Percentiles rank a stretch among this genome's conserved stretches.
These are phyloP conservation scores for Marchantia paleacea DNA, from an alignment of 225 moss, liverwort and hornwort genomes.

Conservation along the genomic window DNA sequence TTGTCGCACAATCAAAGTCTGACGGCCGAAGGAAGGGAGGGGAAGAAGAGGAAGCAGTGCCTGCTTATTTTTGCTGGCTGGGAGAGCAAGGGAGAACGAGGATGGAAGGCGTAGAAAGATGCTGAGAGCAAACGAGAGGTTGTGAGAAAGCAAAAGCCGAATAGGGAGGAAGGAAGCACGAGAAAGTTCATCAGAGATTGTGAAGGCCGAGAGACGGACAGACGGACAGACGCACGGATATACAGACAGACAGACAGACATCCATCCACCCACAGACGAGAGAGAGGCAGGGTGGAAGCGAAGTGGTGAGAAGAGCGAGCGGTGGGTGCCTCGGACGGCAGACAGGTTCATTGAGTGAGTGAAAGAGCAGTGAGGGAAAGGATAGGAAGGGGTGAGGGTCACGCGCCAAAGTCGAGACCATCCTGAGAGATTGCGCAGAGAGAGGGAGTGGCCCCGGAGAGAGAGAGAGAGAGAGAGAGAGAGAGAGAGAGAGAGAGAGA, in stretches of 20 bases:
- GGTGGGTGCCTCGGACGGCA: not conserved
- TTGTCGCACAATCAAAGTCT: not conserved
- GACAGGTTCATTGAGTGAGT: not conserved
- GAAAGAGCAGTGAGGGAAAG: not conserved
- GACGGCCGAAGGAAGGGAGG: not conserved
- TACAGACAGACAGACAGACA: not conserved
- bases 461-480: not conserved
- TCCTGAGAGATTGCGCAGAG: not conserved
- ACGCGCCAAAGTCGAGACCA: not conserved
- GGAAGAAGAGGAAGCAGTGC: not conserved
- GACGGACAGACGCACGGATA: slow-evolving; percentile 13
- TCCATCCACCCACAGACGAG: no score
- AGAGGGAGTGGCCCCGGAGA: not conserved
- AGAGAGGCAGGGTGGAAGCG: not conserved
- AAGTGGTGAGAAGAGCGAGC: not conserved
- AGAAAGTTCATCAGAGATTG: not conserved
- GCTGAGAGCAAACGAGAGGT: not conserved
- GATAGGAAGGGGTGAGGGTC: not conserved
- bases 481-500: not conserved
- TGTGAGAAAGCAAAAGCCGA: not conserved
- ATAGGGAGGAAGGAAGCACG: not conserved
- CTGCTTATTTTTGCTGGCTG: not conserved
- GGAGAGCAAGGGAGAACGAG: not conserved
- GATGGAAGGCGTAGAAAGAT: not conserved
- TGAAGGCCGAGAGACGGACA: not conserved